Base-by-base conservation (phyloP, 768 basidiomycete genomes). In the Ephemerocybe angulata region DNA sequence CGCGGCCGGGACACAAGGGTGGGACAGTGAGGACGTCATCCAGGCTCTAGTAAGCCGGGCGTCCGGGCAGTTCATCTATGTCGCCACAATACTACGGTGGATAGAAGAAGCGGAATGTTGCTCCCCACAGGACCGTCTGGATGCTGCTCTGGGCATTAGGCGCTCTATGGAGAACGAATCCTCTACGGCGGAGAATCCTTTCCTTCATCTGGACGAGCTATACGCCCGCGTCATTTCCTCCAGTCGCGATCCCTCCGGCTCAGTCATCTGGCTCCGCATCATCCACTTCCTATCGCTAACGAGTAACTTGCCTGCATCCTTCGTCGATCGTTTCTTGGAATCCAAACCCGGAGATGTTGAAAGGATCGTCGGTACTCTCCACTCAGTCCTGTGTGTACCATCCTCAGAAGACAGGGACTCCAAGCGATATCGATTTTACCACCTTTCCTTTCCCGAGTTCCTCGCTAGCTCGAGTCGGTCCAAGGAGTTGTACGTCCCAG, bases 1-100 rank as follows among this genome's bases (percentile, higher is more conserved):
- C 25, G n/a, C 19, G 5, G 13, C 12, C 1, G 37, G n/a, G 12
- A 5, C 29, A 12, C n/a, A n/a, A n/a, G n/a, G n/a, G n/a, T 58
- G 57, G 57, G 53, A 41, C 3, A 25, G 29, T 3, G 57, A 58
- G 21, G 35, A 35, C 11, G 48, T 49, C 10, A 31, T 58, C 21
- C n/a, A 30, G 11, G 44, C 12, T 3, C 53, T 58, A 6, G 53
- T 51, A 1, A 15, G 27, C 13, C 15, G 28, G 13, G 27, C 49
- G 11, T 47, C 52, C 3, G 57, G 57, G 4, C 42, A 50, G n/a
- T 54, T 58, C 33, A 46, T 54, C 25, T 58, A 54, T 24, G 57
- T 47, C 1, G 24, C 42, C 17, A 50, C 48, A 8, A 27, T 52
- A 15, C 15, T 54, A 10, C 33, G 49, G 17, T 58, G 49, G 13